These are phyloP conservation scores for Phytophthora capsici DNA, from an alignment of 352 stramenopile species.

Conservation along the genomic window DNA sequence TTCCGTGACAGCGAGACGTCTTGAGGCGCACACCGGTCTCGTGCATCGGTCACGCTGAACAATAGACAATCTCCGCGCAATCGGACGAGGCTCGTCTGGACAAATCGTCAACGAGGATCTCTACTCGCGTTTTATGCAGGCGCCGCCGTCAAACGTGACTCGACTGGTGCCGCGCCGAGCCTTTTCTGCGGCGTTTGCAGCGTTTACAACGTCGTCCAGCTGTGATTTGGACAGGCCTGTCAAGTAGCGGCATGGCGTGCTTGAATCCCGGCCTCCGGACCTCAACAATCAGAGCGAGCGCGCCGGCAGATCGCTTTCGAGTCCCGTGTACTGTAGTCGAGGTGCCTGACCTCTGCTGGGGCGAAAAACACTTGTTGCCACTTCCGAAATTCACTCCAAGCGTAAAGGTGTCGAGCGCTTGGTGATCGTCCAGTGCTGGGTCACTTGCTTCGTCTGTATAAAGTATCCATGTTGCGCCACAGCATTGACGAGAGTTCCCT, in stretches of 20 bases:
- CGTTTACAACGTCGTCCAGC: constrained; percentile 20
- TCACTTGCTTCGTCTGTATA: constrained; percentile 12
- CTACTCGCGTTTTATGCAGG: constrained; percentile 13
- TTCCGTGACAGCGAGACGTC: constrained; percentile 6
- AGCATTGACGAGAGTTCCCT: constrained; percentile 33
- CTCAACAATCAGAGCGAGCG: constrained; percentile 20
- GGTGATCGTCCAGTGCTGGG: constrained; percentile 8
- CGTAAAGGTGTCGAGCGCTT: constrained; percentile 14
- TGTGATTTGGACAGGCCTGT: constrained; percentile 32
- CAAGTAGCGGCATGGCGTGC: constrained; percentile 24
- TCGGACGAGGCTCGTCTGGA: constrained; percentile 15
- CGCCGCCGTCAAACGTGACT: constrained; percentile 23
- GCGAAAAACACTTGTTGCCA: constrained; percentile 17
- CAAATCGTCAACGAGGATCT: constrained; percentile 25
- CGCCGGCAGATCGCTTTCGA: constrained; percentile 8
- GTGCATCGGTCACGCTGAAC: constrained; percentile 10
- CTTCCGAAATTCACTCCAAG: constrained; percentile 34
- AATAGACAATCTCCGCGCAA: constrained; percentile 7
- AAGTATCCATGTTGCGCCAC: constrained; percentile 33
- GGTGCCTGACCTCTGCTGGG: constrained; percentile 13
- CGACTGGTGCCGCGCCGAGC: constrained; percentile 22
- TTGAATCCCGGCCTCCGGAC: constrained; percentile 18
- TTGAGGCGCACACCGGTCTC: background rate
- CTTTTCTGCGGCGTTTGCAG: constrained; percentile 26
- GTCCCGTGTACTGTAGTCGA: constrained; percentile 3